These are phyloP conservation scores for Cicer judaicum DNA, from an alignment of 306 rosid genomes.

Conservation along the genomic window DNA sequence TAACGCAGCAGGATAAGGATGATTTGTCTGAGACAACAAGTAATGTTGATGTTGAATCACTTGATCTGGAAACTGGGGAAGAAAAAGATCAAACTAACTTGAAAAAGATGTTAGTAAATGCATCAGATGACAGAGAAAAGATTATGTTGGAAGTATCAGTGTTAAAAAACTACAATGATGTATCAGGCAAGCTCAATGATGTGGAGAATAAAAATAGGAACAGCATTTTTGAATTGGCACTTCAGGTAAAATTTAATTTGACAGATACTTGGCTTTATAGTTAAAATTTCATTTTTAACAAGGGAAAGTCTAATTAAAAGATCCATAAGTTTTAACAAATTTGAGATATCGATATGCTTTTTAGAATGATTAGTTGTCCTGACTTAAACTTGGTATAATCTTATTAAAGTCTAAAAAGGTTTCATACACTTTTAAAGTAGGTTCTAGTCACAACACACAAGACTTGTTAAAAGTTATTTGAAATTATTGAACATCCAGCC, in stretches of 20 bases:
- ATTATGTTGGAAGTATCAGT: slow-evolving; percentile 71
- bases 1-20: slow-evolving; percentile 41
- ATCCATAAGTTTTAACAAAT: background rate
- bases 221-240: slow-evolving; percentile 66
- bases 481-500: background rate
- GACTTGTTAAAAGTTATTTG: background rate
- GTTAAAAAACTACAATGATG: slow-evolving; percentile 70
- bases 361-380: background rate
- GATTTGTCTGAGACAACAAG: slow-evolving; percentile 45
- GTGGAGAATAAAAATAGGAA: slow-evolving; percentile 70
- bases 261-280: background rate
- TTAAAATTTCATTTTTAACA: slow-evolving; percentile 27
- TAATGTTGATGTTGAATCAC: slow-evolving; percentile 45
- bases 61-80: slow-evolving; percentile 39
- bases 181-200: slow-evolving; percentile 63
- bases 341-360: background rate
- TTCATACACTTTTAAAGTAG: slow-evolving; percentile 14
- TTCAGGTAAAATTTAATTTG: slow-evolving; percentile 47
- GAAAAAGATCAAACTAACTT: slow-evolving; percentile 54
- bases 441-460: background rate
- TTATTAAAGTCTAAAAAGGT: slow-evolving; percentile 8
- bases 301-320: slow-evolving; percentile 12
- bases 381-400: background rate
- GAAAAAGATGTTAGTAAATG: slow-evolving; percentile 64
- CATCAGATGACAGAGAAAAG: slow-evolving; percentile 76